Percentiles rank a stretch among this genome's conserved stretches.
These are phyloP conservation scores for Melastoma malabathricum DNA, from an alignment of 345 rosid species.

Conservation along the genomic window DNA sequence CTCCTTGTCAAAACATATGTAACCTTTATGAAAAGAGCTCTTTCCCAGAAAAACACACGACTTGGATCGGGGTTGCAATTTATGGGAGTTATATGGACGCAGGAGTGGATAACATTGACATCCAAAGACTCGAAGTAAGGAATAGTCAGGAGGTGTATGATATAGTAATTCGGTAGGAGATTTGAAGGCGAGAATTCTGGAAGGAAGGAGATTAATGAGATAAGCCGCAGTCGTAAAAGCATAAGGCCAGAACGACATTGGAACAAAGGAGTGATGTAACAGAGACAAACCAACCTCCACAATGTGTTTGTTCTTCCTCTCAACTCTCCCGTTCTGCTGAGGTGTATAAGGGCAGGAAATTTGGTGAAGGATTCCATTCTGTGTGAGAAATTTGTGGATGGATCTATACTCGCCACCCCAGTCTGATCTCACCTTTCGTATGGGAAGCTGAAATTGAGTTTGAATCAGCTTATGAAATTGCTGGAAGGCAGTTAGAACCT, in stretches of 20 bases:
- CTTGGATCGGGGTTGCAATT: background rate
- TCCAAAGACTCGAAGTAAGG: background rate
- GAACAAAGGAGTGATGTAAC: background rate
- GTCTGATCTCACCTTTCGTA: background rate
- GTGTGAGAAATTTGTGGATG: background rate
- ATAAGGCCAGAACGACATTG: background rate
- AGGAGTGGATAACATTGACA: background rate
- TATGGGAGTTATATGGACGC: background rate
- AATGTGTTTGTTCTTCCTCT: conserved; percentile 1
- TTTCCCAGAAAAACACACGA: background rate
- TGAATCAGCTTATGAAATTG: background rate
- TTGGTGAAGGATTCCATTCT: background rate
- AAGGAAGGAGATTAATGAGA: background rate
- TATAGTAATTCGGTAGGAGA: background rate
- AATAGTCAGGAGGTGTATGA: background rate
- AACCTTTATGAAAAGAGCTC: too few species aligned
- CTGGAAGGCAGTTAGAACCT: background rate
- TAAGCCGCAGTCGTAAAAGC: background rate
- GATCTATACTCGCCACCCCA: background rate
- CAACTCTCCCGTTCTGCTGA: background rate
- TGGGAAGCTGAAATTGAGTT: background rate
- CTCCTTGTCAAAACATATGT: background rate
- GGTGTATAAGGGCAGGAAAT: background rate
- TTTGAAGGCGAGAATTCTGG: background rate
- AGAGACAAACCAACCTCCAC: background rate